phyloP scores from a whole-genome alignment of 306 rosid genomes.

The Quercus engelmannii region DNA sequence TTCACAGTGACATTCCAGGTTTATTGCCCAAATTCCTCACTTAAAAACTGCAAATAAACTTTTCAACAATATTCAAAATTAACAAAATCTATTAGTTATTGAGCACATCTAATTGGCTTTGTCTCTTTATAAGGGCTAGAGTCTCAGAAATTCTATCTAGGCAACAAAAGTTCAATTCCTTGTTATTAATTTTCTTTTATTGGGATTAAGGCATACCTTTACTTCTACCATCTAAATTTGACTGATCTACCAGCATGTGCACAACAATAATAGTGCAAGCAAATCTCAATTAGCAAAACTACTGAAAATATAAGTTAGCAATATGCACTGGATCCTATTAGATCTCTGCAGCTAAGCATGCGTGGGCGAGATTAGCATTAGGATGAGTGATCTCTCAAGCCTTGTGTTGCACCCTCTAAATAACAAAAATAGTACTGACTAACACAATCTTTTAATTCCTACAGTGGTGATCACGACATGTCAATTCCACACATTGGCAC shows the following conservation, averaged over 20 bases:
- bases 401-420: too few species aligned
- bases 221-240: background rate
- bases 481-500: constrained; percentile 23
- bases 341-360: too few species aligned
- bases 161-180: background rate
- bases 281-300: background rate
- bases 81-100: background rate
- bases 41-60: background rate
- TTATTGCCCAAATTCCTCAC: background rate
- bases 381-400: too few species aligned
- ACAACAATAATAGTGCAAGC: background rate
- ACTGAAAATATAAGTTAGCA: background rate
- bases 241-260: background rate
- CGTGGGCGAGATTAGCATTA: too few species aligned
- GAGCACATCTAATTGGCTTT: background rate
- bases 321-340: too few species aligned
- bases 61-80: background rate
- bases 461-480: constrained; percentile 26
- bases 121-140: too few species aligned
- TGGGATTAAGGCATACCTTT: background rate
- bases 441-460: background rate
- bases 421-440: background rate
- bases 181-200: too few species aligned
- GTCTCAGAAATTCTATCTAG: too few species aligned
- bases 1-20: background rate